Evolutionary conservation across 129 eudicot species (phyloP), one percentile per base, ranked within the genome.

Genomic region (Lactuca saligna): DNA sequence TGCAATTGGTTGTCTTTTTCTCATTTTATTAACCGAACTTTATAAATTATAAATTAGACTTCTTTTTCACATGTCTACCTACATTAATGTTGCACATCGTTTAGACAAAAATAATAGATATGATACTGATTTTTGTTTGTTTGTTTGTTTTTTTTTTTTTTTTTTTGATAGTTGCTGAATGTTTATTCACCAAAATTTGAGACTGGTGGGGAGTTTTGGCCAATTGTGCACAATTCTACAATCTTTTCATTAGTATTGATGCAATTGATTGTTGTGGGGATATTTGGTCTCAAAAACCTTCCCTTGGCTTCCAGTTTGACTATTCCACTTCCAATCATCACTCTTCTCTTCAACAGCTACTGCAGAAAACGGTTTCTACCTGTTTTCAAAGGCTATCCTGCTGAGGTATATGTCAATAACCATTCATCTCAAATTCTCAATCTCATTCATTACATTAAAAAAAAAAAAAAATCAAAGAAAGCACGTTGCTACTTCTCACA

Each of bases 201-300:
- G 74, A 92, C 95, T 54, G 91, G 86, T 9, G 98, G 98, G 35
- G 81, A 78, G 63, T 92, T 86, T 75, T 92, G 98, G 98, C 96
- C 98, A 57, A 74, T 88, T 53, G 86, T 89, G 79, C 91, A 88
- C 65, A 83, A 82, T 61, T 82, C 89, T 29, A 86, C 81, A 13
- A 64, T 92, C 41, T 88, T 84, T 83, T 81, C 96, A 11, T 79
- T 92, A 79, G 11, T 88, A 38, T 78, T 92, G 73, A 88, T 92
- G 98, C 98, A 92, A 54, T 51, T 86, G 50, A 88, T 92, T 68
- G 96, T 96, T 55, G 74, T 86, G 68, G 98, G 98, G 58, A 86
- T 88, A 71, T 92, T 92, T 75, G 95, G 95, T 81, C 78, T 92
- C 65, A 92, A 92, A 85, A 80, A 88, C 58, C 72, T 86, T 63